Evolutionary conservation across 23 red algal species (phyloP).

Genomic region (Gracilaria domingensis): DNA sequence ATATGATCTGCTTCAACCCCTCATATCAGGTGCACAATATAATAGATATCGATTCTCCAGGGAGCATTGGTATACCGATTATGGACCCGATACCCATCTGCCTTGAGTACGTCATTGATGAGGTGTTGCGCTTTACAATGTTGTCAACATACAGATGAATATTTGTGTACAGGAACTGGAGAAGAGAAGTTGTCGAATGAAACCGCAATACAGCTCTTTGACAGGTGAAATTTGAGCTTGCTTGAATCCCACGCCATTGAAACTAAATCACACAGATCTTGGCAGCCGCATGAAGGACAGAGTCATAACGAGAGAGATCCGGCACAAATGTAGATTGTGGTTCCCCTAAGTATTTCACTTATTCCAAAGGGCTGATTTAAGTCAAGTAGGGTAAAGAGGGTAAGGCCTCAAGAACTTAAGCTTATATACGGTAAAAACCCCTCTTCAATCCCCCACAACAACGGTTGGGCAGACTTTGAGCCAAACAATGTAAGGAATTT

Average conservation of each 20-base stretch:
- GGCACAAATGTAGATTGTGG: not conserved
- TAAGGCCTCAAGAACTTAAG: not conserved
- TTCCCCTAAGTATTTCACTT: not conserved
- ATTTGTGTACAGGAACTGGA: not conserved
- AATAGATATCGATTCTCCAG: no score
- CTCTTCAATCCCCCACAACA: not conserved
- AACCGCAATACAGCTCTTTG: not conserved
- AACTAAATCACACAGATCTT: not conserved
- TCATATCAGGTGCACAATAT: no score
- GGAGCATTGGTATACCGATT: no score
- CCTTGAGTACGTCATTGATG: no score
- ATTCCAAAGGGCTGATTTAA: not conserved
- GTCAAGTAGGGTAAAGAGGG: not conserved
- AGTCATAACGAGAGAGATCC: not conserved
- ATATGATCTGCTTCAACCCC: no score
- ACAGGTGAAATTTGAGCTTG: not conserved
- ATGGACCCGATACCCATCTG: no score
- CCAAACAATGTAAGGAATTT: not conserved
- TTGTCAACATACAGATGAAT: not conserved
- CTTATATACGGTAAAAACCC: not conserved
- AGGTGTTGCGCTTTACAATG: not conserved
- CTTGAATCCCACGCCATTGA: not conserved
- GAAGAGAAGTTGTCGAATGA: not conserved
- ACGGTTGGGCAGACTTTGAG: not conserved
- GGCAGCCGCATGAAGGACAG: not conserved